Base-by-base conservation (phyloP, 495 filamentous ascomycete species). In the Talaromyces trachyspermus region DNA sequence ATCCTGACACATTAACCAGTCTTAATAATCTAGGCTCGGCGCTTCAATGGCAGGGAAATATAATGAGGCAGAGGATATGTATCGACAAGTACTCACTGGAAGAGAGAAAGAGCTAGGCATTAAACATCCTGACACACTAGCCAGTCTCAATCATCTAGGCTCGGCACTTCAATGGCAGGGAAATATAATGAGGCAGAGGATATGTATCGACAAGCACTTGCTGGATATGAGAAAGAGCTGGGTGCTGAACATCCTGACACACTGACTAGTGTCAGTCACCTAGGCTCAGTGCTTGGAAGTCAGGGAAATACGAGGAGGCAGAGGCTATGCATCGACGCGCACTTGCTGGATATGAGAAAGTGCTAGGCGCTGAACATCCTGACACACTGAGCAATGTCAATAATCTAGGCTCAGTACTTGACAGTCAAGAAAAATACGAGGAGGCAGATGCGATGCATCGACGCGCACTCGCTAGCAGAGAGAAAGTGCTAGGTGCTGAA, bases 101-200 rank as follows among this genome's bases (percentile, higher is more conserved):
- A 47, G 49, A 17, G 41, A 60, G 43, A 62, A 43, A 49, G 47
- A 59, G n/a, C 50, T 71, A 2, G 20, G 71, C 2, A 29, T 33
- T 14, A 55, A 66, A 20, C 64, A 77, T 61, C 65, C 60, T 12
- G 1, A 54, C 24, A 73, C 69, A 14, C 57, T 78, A 15, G 53
- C n/a, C n/a, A n/a, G n/a, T n/a, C n/a, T n/a, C n/a, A n/a, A n/a
- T n/a, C n/a, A n/a, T n/a, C n/a, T n/a, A n/a, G n/a, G n/a, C n/a
- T n/a, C n/a, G n/a, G n/a, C n/a, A n/a, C n/a, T n/a, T n/a, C n/a
- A n/a, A n/a, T n/a, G n/a, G n/a, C n/a, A n/a, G n/a, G n/a, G n/a
- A n/a, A n/a, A n/a, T n/a, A n/a, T n/a, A n/a, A n/a, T n/a, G n/a
- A n/a, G n/a, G n/a, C n/a, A n/a, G n/a, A 66, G 44, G 36, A 22